These are phyloP conservation scores for Backusella sp. DNA, from an alignment of 192 early-diverging fungal genomes.

Conservation along the genomic window DNA sequence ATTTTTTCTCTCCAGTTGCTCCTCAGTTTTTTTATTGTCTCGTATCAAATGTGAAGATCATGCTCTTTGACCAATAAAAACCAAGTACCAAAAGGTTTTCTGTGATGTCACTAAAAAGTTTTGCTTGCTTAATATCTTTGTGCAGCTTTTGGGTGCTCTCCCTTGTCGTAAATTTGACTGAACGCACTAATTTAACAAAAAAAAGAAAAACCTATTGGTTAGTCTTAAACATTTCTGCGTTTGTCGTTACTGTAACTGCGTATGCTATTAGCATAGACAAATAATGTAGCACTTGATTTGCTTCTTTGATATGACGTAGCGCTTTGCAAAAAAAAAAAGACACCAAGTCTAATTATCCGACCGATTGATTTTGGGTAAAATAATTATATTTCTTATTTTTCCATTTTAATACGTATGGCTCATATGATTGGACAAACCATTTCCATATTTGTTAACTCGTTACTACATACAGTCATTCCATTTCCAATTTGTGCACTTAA, in stretches of 20 bases:
- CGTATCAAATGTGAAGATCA: not conserved
- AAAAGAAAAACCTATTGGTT: not conserved
- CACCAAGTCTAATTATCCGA: not conserved
- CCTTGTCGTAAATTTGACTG: conserved; percentile 3
- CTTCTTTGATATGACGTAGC: not conserved
- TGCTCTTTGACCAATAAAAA: conserved; percentile 3
- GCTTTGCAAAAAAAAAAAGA: not conserved
- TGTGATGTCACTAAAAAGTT: not conserved
- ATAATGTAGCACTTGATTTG: not conserved
- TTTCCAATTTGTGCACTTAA: too few species aligned
- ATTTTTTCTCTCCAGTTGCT: not conserved
- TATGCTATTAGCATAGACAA: not conserved
- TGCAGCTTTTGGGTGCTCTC: not conserved
- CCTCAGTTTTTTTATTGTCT: not conserved
- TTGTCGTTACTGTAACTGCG: not conserved
- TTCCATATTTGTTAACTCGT: not conserved
- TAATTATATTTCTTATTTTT: not conserved
- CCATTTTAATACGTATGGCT: not conserved
- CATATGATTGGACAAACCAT: not conserved
- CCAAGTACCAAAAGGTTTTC: not conserved
- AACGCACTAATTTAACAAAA: not conserved
- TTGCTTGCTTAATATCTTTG: not conserved
- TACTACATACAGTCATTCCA: too few species aligned
- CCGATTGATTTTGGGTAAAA: not conserved
- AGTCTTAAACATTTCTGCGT: not conserved